Evolutionary conservation across 768 basidiomycete genomes (phyloP).

Genomic region (Phallus indusiatus): DNA sequence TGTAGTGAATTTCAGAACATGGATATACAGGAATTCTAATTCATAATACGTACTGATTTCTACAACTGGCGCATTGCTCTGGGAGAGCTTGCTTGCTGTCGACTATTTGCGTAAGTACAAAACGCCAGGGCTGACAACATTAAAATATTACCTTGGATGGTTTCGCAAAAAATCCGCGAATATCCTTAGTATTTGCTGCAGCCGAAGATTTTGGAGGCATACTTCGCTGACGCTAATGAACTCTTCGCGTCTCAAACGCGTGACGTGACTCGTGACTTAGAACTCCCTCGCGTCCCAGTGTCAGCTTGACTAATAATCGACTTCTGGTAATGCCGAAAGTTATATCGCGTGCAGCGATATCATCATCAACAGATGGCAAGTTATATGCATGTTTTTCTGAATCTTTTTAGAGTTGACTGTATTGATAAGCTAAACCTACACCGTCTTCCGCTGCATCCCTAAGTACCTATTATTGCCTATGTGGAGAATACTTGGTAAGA

Average conservation of each 20-base stretch:
- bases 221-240: neutral
- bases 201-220: constrained; percentile 5
- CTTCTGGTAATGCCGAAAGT: constrained; percentile 74
- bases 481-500: constrained; percentile 79
- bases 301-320: neutral
- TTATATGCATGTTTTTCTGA: constrained; percentile 6
- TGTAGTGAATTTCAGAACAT: neutral
- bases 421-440: constrained; percentile 56
- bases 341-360: constrained; percentile 79
- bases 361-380: constrained; percentile 79
- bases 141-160: neutral
- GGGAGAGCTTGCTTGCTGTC: neutral
- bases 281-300: neutral
- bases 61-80: neutral
- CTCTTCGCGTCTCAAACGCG: neutral
- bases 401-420: constrained; percentile 11
- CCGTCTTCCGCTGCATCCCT: constrained; percentile 69
- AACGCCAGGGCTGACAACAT: neutral
- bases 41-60: constrained; percentile 6
- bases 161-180: constrained; percentile 5
- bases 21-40: neutral
- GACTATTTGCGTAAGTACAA: neutral
- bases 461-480: constrained; percentile 82
- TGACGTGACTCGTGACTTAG: neutral
- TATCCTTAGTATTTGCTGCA: neutral